These are phyloP conservation scores for Phallus indusiatus DNA, from an alignment of 768 basidiomycete genomes.

Conservation along the genomic window DNA sequence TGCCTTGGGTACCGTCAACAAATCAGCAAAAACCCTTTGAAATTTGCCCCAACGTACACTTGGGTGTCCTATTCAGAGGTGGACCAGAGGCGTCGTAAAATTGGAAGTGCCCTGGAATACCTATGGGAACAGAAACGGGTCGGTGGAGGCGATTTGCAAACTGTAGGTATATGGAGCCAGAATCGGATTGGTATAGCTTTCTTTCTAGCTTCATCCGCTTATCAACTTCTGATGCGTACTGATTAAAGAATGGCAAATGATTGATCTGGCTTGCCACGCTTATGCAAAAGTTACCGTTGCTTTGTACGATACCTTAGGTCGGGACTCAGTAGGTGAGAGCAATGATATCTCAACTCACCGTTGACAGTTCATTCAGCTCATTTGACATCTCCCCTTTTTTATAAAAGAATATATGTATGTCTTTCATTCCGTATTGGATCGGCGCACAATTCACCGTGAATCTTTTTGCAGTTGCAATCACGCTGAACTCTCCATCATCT, in stretches of 20 bases:
- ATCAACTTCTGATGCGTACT: neutral
- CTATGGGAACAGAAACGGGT: slow-evolving; percentile 55
- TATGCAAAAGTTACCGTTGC: slow-evolving; percentile 80
- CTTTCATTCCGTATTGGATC: slow-evolving; percentile 1
- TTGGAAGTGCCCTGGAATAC: slow-evolving; percentile 65
- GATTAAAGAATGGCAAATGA: slow-evolving; percentile 81
- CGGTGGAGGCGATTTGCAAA: slow-evolving; percentile 53
- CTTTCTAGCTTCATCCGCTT: neutral
- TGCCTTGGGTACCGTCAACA: slow-evolving; percentile 64
- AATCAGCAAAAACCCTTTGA: slow-evolving; percentile 53
- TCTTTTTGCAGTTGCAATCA: slow-evolving; percentile 63
- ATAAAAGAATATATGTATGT: slow-evolving; percentile 65
- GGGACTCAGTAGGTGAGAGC: slow-evolving; percentile 72
- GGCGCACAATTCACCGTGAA: slow-evolving; percentile 1
- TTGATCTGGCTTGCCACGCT: slow-evolving; percentile 72
- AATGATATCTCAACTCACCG: neutral
- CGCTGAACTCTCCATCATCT: slow-evolving; percentile 67
- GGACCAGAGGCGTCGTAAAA: slow-evolving; percentile 53
- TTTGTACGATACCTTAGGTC: slow-evolving; percentile 90
- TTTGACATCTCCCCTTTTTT: slow-evolving; percentile 3
- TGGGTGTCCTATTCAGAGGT: slow-evolving; percentile 75
- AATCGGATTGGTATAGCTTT: slow-evolving; percentile 61
- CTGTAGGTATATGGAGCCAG: slow-evolving; percentile 76
- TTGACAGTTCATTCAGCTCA: neutral
- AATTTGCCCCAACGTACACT: slow-evolving; percentile 55